Conservation (phyloP, 2,329 filamentous ascomycete genomes). For the Peltaster fructicola region DNA sequence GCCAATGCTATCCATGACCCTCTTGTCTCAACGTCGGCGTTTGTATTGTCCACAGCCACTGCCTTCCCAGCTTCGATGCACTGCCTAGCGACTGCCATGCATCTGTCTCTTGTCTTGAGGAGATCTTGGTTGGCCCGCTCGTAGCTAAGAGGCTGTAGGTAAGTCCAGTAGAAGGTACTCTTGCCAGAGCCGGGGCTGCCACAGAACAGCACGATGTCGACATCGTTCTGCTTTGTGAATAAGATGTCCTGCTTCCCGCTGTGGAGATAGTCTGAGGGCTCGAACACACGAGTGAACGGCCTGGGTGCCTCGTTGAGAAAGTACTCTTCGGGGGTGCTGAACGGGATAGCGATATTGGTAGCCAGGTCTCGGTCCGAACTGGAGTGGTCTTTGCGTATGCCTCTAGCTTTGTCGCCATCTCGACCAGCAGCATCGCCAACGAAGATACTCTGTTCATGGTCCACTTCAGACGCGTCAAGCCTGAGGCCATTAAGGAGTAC, state of each 20-base stretch:
- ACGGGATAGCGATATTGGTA: constrained; percentile 62
- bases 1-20: constrained; percentile 65
- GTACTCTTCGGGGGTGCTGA: constrained; percentile 80
- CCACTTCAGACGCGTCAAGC: constrained; percentile 37
- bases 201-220: constrained; percentile 70
- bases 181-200: constrained; percentile 84
- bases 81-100: constrained; percentile 53
- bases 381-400: constrained; percentile 38
- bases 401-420: constrained; percentile 18
- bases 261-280: constrained; percentile 45
- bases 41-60: constrained; percentile 87
- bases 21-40: constrained; percentile 61
- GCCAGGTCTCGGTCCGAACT: constrained; percentile 59
- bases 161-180: constrained; percentile 71
- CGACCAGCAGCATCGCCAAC: constrained; percentile 59
- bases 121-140: constrained; percentile 78
- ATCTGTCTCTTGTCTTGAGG: constrained; percentile 53
- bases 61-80: constrained; percentile 46
- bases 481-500: constrained; percentile 38
- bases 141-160: constrained; percentile 63
- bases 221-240: constrained; percentile 42
- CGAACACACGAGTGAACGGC: constrained; percentile 52
- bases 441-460: constrained; percentile 58
- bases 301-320: constrained; percentile 54
- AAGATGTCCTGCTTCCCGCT: no score